phyloP scores from a whole-genome alignment of 441 rosid species.

The Populus tomentosa region DNA sequence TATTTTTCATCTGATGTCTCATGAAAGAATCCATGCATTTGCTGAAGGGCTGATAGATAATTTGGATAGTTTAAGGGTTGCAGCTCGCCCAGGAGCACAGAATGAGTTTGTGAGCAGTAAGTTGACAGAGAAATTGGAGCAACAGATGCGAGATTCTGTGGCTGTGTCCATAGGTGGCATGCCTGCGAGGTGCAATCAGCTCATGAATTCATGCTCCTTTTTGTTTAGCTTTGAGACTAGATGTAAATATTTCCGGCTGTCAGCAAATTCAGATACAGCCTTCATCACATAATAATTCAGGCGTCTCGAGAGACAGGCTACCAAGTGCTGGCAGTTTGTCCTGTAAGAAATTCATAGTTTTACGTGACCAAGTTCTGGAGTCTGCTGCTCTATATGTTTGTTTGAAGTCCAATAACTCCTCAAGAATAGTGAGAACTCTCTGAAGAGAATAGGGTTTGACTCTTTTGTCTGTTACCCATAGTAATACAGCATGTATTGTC shows the following conservation, averaged over 20 bases:
- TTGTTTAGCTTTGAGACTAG: conserved; percentile 85
- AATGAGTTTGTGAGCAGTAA: conserved; percentile 74
- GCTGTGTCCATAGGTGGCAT: conserved; percentile 67
- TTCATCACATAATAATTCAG: conserved; percentile 42
- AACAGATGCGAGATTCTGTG: conserved; percentile 80
- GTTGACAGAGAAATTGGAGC: conserved; percentile 93
- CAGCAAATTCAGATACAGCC: conserved; percentile 39
- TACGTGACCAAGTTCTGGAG: conserved; percentile 66
- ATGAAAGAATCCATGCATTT: conserved; percentile 58
- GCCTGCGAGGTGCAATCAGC: conserved; percentile 88
- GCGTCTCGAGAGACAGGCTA: conserved; percentile 48
- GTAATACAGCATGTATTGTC: neutral
- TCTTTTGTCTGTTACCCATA: neutral
- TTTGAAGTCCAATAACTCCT: neutral
- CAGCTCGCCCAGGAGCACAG: conserved; percentile 47
- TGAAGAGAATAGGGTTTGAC: neutral
- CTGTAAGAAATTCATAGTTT: conserved; percentile 75
- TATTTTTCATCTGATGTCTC: conserved; percentile 64
- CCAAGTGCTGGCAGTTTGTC: conserved; percentile 39
- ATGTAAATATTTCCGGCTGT: conserved; percentile 70
- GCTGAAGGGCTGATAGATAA: conserved; percentile 57
- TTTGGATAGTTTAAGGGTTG: conserved; percentile 62
- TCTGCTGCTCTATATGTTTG: conserved; percentile 37
- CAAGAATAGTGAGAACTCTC: neutral
- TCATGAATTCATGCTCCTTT: conserved; percentile 84